Evolutionary conservation across 306 rosid species (phyloP).

Genomic region (Gynostemma pentaphyllum): DNA sequence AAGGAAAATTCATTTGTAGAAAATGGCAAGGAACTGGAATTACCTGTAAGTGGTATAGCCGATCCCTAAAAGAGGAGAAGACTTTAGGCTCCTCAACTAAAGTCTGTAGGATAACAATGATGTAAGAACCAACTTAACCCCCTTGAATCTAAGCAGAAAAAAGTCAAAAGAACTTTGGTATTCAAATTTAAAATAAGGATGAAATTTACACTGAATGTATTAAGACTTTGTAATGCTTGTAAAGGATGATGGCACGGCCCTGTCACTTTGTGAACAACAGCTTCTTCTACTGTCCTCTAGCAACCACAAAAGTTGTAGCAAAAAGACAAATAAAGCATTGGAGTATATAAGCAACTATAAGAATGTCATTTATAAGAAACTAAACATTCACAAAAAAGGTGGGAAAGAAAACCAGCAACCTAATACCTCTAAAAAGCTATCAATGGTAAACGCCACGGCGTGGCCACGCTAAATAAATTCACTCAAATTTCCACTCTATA

Average conservation of each 20-base stretch:
- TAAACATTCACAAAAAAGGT: neutral
- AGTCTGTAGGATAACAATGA: conserved; percentile 23
- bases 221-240: conserved; percentile 49
- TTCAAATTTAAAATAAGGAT: conserved; percentile 15
- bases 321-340: conserved; percentile 4
- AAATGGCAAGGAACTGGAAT: conserved; percentile 18
- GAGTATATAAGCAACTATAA: neutral
- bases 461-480: too few species aligned
- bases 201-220: conserved; percentile 44
- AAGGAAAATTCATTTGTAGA: conserved; percentile 6
- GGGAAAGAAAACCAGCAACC: neutral
- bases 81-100: conserved; percentile 44
- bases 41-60: conserved; percentile 83
- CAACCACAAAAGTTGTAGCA: conserved; percentile 19
- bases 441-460: neutral
- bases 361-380: neutral
- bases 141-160: neutral
- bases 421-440: neutral
- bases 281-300: conserved; percentile 74
- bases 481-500: neutral
- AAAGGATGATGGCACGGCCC: conserved; percentile 76
- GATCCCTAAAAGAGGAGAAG: conserved; percentile 90
- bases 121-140: conserved; percentile 3
- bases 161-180: neutral
- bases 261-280: conserved; percentile 44